Evolutionary conservation across 1,139 yeast species (phyloP), one percentile per base, ranked within the genome.

Genomic region (Magnusiomyces ingens): DNA sequence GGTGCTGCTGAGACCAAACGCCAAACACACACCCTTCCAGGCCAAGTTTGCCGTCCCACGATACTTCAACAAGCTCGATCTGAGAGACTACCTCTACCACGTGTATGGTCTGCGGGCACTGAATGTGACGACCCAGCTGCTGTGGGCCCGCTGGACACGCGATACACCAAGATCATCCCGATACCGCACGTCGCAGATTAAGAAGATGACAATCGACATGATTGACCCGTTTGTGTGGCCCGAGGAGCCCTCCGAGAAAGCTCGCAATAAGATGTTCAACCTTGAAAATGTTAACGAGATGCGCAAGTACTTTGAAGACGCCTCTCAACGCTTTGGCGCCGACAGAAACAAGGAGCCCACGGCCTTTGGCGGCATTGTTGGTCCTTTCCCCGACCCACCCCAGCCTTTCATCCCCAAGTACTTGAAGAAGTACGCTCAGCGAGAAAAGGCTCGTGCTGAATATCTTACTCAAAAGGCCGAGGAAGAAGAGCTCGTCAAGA

Each of bases 221-320:
- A 82, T 81, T 53, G 89, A 89, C 60, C 97, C 98, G 18, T 91
- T 91, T 66, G 78, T 90, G 50, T 91, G 97, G 97, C 98, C 98
- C 2, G 82, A 83, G 62, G 77, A 79, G 50, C 64, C 67, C 41
- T 70, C 71, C 32, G 74, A 75, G 60, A 63, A 63, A 44, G 62
- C 67, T 46, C 68, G 71, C 68, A 67, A 69, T 54, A 66, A 67
- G 41, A 63, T 69, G 50, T 63, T 59, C 19, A 50, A 58, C 40
- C 56, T 64, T 18, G 65, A 59, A 42, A 48, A 59, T 37, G 61
- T 57, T 43, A 59, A 60, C 29, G 69, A 69, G 51, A 59, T 66
- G 50, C 54, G 62, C 19, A 63, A 66, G 54, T 63, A 64, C 55
- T 68, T 72, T 22, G 74, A 71, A 41, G 82, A 79, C 52, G 52